A percentile compares a stretch with the other conserved stretches of the same genome.
Evolutionary conservation across 2,329 filamentous ascomycete genomes (phyloP).

Genomic region (Penicillium sp.): DNA sequence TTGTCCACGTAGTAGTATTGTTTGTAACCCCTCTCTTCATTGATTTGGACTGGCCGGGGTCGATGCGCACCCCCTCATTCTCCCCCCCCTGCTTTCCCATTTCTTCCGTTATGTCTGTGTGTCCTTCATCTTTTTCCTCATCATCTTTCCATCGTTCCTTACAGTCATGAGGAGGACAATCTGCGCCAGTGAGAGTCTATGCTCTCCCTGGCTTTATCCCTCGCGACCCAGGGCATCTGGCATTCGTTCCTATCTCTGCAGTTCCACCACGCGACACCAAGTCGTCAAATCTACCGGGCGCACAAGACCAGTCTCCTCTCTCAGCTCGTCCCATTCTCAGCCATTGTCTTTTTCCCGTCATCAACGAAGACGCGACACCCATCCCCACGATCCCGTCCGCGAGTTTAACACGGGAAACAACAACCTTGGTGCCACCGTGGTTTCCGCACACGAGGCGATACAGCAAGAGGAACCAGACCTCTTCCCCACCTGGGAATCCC

Average conservation of each 20-base stretch:
- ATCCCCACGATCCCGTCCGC: neutral
- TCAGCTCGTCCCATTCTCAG: neutral
- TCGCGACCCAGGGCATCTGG: slow-evolving; percentile 25
- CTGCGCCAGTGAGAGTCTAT: slow-evolving; percentile 28
- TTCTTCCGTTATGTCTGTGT: neutral
- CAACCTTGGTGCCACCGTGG: slow-evolving; percentile 1
- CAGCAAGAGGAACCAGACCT: neutral
- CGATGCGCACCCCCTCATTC: slow-evolving; percentile 21
- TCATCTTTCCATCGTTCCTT: neutral
- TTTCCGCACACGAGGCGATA: neutral
- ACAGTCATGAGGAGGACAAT: slow-evolving; percentile 28
- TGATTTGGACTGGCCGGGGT: slow-evolving; percentile 11
- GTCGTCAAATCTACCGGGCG: neutral
- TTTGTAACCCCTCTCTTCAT: neutral
- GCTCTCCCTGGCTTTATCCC: slow-evolving; percentile 30
- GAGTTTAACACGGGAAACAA: slow-evolving; percentile 5
- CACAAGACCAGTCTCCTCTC: slow-evolving; percentile 5
- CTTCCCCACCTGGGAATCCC: slow-evolving; percentile 12
- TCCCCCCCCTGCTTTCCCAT: slow-evolving; percentile 1
- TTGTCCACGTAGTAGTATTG: no score
- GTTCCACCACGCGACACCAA: slow-evolving; percentile 3
- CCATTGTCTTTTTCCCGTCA: neutral
- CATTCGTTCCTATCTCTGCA: slow-evolving; percentile 4
- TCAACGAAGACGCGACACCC: neutral
- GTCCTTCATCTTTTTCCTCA: neutral